Evolutionary conservation across 2,329 filamentous ascomycete species (phyloP).

Genomic region (Mycosphaerella sp.): DNA sequence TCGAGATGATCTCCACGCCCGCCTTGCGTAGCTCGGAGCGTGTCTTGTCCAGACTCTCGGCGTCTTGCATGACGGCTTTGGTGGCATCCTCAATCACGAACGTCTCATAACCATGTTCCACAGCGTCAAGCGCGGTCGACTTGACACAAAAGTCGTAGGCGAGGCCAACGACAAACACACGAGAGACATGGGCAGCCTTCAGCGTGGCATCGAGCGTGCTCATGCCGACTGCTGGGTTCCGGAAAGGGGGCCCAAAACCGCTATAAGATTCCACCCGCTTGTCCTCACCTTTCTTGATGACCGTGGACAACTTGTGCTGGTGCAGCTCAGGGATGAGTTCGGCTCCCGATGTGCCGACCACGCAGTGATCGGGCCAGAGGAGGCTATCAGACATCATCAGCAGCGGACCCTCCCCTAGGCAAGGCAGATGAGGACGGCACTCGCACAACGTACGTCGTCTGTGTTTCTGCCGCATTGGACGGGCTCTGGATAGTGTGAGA

Average conservation of each 20-base stretch:
- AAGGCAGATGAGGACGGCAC: conserved; percentile 18
- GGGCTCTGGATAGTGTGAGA: conserved; percentile 61
- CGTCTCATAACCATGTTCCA: conserved; percentile 66
- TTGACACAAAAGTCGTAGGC: conserved; percentile 88
- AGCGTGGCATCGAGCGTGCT: conserved; percentile 58
- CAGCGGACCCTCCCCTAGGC: conserved; percentile 13
- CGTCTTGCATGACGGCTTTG: conserved; percentile 58
- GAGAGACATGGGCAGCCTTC: conserved; percentile 54
- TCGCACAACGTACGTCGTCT: conserved; percentile 41
- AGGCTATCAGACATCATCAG: conserved; percentile 44
- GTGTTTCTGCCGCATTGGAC: conserved; percentile 56
- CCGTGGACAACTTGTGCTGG: conserved; percentile 49
- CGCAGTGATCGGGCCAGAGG: conserved; percentile 88
- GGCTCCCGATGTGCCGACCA: conserved; percentile 66
- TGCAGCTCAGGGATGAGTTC: conserved; percentile 68
- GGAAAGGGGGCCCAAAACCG: conserved; percentile 78
- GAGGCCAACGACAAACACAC: conserved; percentile 80
- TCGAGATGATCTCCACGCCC: conserved; percentile 11
- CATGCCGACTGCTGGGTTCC: conserved; percentile 50
- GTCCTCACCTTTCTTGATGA: conserved; percentile 74
- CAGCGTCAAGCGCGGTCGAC: conserved; percentile 71
- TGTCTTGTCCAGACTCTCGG: conserved; percentile 51
- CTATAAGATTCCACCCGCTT: conserved; percentile 84
- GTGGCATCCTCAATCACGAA: conserved; percentile 75
- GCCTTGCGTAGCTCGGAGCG: conserved; percentile 35